phyloP scores from a whole-genome alignment of 2,329 filamentous ascomycete species.

The Fusarium buharicum region DNA sequence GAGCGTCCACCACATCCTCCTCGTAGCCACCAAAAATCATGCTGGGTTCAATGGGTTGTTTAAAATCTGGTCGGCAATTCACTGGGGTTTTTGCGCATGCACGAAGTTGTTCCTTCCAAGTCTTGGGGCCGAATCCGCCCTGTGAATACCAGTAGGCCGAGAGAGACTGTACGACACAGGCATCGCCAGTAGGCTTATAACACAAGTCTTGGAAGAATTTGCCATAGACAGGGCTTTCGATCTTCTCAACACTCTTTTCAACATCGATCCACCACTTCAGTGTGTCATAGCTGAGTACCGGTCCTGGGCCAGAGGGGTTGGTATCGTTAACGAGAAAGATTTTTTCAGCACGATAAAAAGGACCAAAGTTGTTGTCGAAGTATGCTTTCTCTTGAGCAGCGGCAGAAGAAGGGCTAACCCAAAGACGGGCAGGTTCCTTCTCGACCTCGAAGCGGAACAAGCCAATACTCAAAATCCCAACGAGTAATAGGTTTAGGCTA shows the following conservation, averaged over 20 bases:
- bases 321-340: slow-evolving; percentile 93
- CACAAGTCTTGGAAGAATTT: slow-evolving; percentile 85
- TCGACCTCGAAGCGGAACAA: slow-evolving; percentile 93
- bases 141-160: slow-evolving; percentile 84
- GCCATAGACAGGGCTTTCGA: slow-evolving; percentile 75
- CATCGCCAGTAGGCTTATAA: slow-evolving; percentile 90
- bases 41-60: slow-evolving; percentile 85
- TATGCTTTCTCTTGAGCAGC: slow-evolving; percentile 94
- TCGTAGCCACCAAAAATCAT: slow-evolving; percentile 87
- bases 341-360: slow-evolving; percentile 95
- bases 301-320: slow-evolving; percentile 68
- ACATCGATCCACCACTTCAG: slow-evolving; percentile 94
- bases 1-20: slow-evolving; percentile 74
- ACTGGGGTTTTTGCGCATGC: slow-evolving; percentile 84
- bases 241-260: slow-evolving; percentile 77
- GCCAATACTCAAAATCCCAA: slow-evolving; percentile 83
- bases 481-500: slow-evolving; percentile 75
- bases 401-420: slow-evolving; percentile 94
- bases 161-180: slow-evolving; percentile 93
- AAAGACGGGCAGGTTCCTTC: slow-evolving; percentile 87
- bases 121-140: slow-evolving; percentile 51
- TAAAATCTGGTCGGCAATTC: slow-evolving; percentile 86
- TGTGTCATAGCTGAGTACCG: slow-evolving; percentile 88
- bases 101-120: slow-evolving; percentile 78
- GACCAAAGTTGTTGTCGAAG: slow-evolving; percentile 92